Conservation (phyloP, 2,329 filamentous ascomycete species). For the Neocucurbitaria cava region DNA sequence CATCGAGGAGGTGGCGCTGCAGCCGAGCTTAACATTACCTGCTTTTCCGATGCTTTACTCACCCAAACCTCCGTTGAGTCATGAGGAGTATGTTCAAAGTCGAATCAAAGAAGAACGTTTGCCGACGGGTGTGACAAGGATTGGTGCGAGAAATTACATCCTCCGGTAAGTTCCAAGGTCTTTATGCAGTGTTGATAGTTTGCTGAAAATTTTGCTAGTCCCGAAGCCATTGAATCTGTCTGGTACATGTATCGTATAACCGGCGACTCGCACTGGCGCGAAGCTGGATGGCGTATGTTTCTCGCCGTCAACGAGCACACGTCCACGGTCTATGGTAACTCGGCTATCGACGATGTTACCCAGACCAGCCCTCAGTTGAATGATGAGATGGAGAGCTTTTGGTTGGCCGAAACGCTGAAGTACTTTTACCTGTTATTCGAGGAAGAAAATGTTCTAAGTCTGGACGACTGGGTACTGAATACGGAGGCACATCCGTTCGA, state of each 20-base stretch:
- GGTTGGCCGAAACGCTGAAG: slow-evolving; percentile 73
- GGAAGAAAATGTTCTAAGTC: slow-evolving; percentile 63
- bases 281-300: slow-evolving; percentile 80
- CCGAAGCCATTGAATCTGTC: slow-evolving; percentile 81
- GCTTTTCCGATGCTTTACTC: slow-evolving; percentile 41
- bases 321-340: slow-evolving; percentile 67
- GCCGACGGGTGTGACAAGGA: slow-evolving; percentile 62
- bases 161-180: slow-evolving; percentile 55
- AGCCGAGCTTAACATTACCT: slow-evolving; percentile 30
- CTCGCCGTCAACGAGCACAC: slow-evolving; percentile 67
- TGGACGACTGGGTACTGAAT: slow-evolving; percentile 71
- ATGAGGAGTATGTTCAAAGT: slow-evolving; percentile 46
- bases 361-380: slow-evolving; percentile 51
- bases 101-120: slow-evolving; percentile 55
- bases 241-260: slow-evolving; percentile 80
- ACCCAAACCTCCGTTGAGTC: slow-evolving; percentile 36
- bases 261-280: slow-evolving; percentile 68
- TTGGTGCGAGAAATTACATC: slow-evolving; percentile 67
- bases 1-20: slow-evolving; percentile 15
- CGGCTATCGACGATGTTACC: slow-evolving; percentile 71
- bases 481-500: slow-evolving; percentile 56
- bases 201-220: slow-evolving; percentile 43
- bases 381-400: slow-evolving; percentile 79
- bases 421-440: slow-evolving; percentile 71
- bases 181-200: neutral